Conservation (phyloP, 1,139 yeast genomes). For the Protomyces gravidus region DNA sequence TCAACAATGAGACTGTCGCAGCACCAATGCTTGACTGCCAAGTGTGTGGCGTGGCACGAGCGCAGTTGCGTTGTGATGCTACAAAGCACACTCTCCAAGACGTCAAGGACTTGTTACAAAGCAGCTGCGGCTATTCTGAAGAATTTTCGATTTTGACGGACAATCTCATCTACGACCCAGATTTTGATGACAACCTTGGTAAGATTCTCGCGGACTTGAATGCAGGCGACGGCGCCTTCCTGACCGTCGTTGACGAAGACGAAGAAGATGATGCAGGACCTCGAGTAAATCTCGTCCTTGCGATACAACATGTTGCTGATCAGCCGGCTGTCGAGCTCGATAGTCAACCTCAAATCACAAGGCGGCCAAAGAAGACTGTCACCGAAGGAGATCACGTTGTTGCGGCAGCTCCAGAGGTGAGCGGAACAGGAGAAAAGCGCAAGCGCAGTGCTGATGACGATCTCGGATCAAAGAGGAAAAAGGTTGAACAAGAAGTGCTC, state of each 20-base stretch:
- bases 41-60: constrained; percentile 64
- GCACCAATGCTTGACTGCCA: constrained; percentile 66
- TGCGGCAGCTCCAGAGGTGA: constrained; percentile 7
- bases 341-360: neutral
- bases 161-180: constrained; percentile 72
- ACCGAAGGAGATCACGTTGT: constrained; percentile 10
- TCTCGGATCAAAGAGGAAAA: constrained; percentile 1
- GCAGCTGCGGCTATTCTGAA: constrained; percentile 55
- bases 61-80: constrained; percentile 45
- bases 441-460: constrained; percentile 14
- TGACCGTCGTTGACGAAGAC: constrained; percentile 72
- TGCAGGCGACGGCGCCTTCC: constrained; percentile 53
- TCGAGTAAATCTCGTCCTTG: constrained; percentile 9
- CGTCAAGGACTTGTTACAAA: constrained; percentile 48
- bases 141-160: constrained; percentile 65
- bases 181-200: constrained; percentile 73
- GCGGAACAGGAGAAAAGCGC: constrained; percentile 13
- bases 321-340: neutral
- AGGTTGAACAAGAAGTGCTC: constrained; percentile 4
- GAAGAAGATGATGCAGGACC: constrained; percentile 43
- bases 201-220: constrained; percentile 54
- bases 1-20: constrained; percentile 59
- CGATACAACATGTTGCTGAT: neutral
- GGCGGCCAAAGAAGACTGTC: neutral
- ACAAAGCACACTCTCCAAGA: constrained; percentile 42